phyloP scores from a whole-genome alignment of 2,329 filamentous ascomycete genomes.

The Nothophaeocryptopus gaeumannii region DNA sequence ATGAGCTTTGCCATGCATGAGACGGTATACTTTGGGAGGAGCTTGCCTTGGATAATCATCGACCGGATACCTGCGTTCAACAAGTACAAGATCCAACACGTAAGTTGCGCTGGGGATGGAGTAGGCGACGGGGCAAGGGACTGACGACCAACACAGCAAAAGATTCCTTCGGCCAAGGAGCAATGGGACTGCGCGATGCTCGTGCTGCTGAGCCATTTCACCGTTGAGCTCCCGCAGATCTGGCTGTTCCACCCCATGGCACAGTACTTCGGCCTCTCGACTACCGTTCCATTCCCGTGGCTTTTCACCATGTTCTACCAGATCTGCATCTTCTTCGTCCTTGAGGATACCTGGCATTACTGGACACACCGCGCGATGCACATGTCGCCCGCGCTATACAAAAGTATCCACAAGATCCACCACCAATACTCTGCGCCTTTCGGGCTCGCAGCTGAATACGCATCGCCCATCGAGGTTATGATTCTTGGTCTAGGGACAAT shows the following conservation, averaged over 20 bases:
- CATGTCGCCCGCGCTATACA: conserved; percentile 85
- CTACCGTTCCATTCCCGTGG: conserved; percentile 83
- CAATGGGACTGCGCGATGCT: conserved; percentile 93
- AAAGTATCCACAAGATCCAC: conserved; percentile 96
- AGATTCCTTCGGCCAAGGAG: conserved; percentile 87
- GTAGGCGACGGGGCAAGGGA: conserved; percentile 13
- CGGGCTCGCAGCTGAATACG: conserved; percentile 93
- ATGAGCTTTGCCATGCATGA: conserved; percentile 98
- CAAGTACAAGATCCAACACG: conserved; percentile 90
- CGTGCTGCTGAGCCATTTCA: conserved; percentile 93
- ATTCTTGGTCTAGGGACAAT: conserved; percentile 85
- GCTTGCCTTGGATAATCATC: conserved; percentile 87
- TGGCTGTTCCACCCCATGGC: conserved; percentile 99
- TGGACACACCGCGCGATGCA: conserved; percentile 91
- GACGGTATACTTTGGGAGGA: conserved; percentile 87
- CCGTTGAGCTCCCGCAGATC: conserved; percentile 96
- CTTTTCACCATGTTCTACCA: conserved; percentile 84
- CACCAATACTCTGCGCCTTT: conserved; percentile 98
- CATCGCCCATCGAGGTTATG: conserved; percentile 96
- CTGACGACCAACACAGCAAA: conserved; percentile 51
- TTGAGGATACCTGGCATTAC: conserved; percentile 99
- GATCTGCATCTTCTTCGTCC: conserved; percentile 87
- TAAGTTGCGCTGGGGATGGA: conserved; percentile 41
- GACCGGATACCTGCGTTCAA: conserved; percentile 83
- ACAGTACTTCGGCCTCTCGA: conserved; percentile 84